Base-by-base conservation (phyloP, 495 filamentous ascomycete genomes). In the Penicillium lividum region DNA sequence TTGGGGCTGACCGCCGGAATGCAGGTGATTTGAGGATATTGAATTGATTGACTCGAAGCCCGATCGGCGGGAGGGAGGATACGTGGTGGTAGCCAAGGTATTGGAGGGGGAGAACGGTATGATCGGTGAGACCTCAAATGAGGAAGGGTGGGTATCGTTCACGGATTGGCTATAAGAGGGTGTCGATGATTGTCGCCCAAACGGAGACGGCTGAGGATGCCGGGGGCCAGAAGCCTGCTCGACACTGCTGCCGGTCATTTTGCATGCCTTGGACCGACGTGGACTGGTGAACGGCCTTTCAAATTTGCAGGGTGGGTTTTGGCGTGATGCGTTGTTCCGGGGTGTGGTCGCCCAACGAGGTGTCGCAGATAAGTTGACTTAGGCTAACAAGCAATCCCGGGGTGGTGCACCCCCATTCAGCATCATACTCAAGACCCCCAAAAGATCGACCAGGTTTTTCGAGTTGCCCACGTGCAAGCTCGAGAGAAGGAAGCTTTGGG, bases 161-260 rank as follows among this genome's bases (percentile, higher is more conserved):
- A 11, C 64, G 64, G 64, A 69, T 49, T 72, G 59, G 67, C 65
- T 57, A 50, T 69, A 66, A 53, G 49, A 56, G 45, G 68, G 69
- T 38, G 62, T 54, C n/a, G 74, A 73, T 50, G 72, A 71, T 71
- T 70, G 70, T 64, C 70, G 72, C 68, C 69, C 66, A 70, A 76
- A 65, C 62, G 66, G 66, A 64, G 56, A 61, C 67, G 67, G 69
- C 62, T 64, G 66, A 61, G 53, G 47, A 61, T 73, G 66, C 64
- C 70, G 68, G 58, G 69, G 51, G 66, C 69, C 67, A 68, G 68
- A 73, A 67, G 66, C 67, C 65, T 75, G 73, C 58, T 78, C 71
- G 68, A 71, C 64, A 72, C 73, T 64, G 64, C 70, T 68, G 73
- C 73, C 73, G 71, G 77, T 73, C 77, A 80, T 80, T 63, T 74